A percentile compares a stretch with the other conserved stretches of the same genome.
phyloP scores from a whole-genome alignment of 352 stramenopile species.

The Globisporangium alternatum region DNA sequence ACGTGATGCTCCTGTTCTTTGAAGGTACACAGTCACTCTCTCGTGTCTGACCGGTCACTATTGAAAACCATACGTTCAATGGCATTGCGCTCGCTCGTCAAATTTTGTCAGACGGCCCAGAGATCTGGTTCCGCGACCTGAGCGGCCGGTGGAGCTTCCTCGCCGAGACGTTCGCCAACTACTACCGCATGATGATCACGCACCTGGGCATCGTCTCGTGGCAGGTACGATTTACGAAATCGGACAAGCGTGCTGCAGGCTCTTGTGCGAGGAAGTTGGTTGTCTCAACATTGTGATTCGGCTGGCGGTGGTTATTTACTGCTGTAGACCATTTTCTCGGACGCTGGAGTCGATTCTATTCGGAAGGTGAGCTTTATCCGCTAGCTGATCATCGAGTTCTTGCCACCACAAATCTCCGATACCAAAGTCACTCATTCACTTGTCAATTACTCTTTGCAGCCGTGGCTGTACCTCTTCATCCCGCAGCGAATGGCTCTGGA shows the following conservation, averaged over 20 bases:
- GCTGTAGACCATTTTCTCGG: constrained; percentile 55
- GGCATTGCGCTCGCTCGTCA: background rate
- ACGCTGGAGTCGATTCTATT: constrained; percentile 52
- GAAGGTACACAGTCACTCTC: constrained; percentile 17
- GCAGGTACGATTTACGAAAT: constrained; percentile 34
- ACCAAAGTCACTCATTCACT: background rate
- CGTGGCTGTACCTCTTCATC: constrained; percentile 81
- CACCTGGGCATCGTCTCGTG: constrained; percentile 75
- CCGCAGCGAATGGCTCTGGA: constrained; percentile 59
- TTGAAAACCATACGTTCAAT: background rate
- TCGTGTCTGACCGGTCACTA: background rate
- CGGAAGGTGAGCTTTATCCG: constrained; percentile 34
- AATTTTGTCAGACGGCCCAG: constrained; percentile 25
- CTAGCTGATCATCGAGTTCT: background rate
- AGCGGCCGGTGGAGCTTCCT: constrained; percentile 67
- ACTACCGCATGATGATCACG: constrained; percentile 81
- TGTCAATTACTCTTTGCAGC: constrained; percentile 20
- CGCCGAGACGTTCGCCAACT: constrained; percentile 62
- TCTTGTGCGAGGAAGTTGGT: background rate
- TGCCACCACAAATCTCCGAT: background rate
- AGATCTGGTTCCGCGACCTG: constrained; percentile 72
- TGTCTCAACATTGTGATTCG: background rate
- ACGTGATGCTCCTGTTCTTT: constrained; percentile 50
- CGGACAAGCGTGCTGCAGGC: background rate
- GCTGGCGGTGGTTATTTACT: background rate